Evolutionary conservation across 352 stramenopile species (phyloP).

Genomic region (Pythium phragmitis): DNA sequence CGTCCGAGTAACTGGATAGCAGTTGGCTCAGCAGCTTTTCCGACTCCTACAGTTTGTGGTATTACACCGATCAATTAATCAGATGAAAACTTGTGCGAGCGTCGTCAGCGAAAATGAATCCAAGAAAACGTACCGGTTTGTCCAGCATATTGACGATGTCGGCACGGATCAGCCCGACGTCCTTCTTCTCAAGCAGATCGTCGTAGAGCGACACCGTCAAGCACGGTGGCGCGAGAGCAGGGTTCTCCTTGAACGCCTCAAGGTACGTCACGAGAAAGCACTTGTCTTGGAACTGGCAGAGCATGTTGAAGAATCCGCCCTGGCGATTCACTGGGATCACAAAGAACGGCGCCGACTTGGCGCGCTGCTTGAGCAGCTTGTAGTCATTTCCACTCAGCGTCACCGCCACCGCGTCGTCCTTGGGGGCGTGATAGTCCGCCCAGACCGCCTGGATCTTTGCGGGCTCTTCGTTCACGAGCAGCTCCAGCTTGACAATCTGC

Average conservation of each 20-base stretch:
- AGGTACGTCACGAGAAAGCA: conserved; percentile 87
- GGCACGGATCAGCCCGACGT: conserved; percentile 67
- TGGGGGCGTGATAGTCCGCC: conserved; percentile 74
- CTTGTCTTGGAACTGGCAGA: conserved; percentile 89
- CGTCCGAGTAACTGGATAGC: conserved; percentile 64
- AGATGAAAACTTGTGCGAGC: background rate
- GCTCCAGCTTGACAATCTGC: conserved; percentile 84
- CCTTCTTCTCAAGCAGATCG: conserved; percentile 69
- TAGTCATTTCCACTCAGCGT: conserved; percentile 43
- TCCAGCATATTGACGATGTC: conserved; percentile 88
- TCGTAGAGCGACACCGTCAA: conserved; percentile 82
- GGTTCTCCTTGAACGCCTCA: conserved; percentile 88
- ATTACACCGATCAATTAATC: background rate
- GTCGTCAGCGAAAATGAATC: background rate
- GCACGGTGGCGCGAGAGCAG: conserved; percentile 65
- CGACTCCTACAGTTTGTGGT: conserved; percentile 40
- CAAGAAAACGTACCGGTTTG: conserved; percentile 45
- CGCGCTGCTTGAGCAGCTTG: conserved; percentile 47
- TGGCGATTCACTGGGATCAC: conserved; percentile 85
- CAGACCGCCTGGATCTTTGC: conserved; percentile 70
- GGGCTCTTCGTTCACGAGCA: conserved; percentile 65
- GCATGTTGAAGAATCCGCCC: conserved; percentile 86
- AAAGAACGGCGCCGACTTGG: conserved; percentile 62
- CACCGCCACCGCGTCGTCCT: conserved; percentile 69
- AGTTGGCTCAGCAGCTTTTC: conserved; percentile 63